Base-by-base conservation (phyloP, 805 yeast species). In the Suhomyces prunicola region DNA sequence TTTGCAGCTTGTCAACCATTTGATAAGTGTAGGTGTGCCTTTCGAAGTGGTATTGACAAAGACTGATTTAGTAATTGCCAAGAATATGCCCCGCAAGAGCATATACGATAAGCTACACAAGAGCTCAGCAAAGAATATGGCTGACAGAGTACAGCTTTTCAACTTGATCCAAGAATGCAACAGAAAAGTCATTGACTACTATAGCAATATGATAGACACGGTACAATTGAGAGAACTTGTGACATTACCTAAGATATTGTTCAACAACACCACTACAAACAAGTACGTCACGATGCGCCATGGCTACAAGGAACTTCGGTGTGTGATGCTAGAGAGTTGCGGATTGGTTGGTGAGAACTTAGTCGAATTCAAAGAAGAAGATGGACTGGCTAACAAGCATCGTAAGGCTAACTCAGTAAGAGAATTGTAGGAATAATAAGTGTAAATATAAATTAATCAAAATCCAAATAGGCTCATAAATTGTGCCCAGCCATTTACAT, bases 11-110 rank as follows among this genome's bases (percentile, higher is more conserved):
- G 66, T 88, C 2, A 77, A 78, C 4, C 72, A 77, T 47, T 67
- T 90, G 46, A 71, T 69, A 1, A 70, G 70, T 1, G 62, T 71
- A 47, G 96, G 93, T 0, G 73, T 84, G 4, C 83, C 88, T 0
- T 89, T 85, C 67, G 93, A 88, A 54, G 69, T 90, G 5, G 80
- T 90, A 0, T 81, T 90, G 66, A 90, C 96, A 24, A 90, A 90
- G 61, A 80, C 86, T 46, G 97, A 91, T 64, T 76, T 76, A 55
- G 61, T 86, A 5, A 63, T 66, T 13, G 50, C 61, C 9, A 68
- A 64, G 33, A 46, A 56, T 31, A 62, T 67, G 50, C 68, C 69
- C 26, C 57, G 54, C 41, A 52, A 51, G 23, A 40, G 41, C 6
- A 50, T 55, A 31, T 51, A 54, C 10, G 50, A 49, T 33, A 36